A percentile compares a stretch with the other conserved stretches of the same genome.
phyloP scores from a whole-genome alignment of 1,284 basidiomycete species.

The Ustilago tritici region DNA sequence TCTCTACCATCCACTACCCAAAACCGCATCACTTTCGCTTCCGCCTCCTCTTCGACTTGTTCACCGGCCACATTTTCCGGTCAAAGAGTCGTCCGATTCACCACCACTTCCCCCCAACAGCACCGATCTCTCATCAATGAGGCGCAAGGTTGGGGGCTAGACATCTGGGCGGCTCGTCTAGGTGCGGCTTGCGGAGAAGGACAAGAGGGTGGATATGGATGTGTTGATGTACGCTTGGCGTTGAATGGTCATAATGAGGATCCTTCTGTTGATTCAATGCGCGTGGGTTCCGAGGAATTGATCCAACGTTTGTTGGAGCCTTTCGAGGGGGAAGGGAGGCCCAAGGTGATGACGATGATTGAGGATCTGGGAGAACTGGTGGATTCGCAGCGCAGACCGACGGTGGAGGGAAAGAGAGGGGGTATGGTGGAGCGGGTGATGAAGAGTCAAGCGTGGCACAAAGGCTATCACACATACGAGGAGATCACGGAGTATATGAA shows the following conservation, averaged over 20 bases:
- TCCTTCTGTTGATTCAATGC: background rate
- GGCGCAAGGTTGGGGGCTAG: slow-evolving; percentile 18
- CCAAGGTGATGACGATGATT: slow-evolving; percentile 10
- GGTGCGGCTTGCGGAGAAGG: slow-evolving; percentile 20
- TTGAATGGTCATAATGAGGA: slow-evolving; percentile 11
- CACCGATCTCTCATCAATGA: slow-evolving; percentile 15
- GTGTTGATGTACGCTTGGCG: slow-evolving; percentile 33
- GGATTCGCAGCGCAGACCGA: background rate
- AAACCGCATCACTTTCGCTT: slow-evolving; percentile 17
- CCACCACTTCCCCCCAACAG: slow-evolving; percentile 11
- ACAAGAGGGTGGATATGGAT: slow-evolving; percentile 16
- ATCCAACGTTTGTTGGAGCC: slow-evolving; percentile 9
- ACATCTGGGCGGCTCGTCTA: slow-evolving; percentile 34
- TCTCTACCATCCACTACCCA: slow-evolving; percentile 2
- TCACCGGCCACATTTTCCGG: slow-evolving; percentile 19
- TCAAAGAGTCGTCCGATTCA: slow-evolving; percentile 40
- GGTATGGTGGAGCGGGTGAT: background rate
- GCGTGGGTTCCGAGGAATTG: background rate
- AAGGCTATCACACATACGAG: slow-evolving; percentile 34
- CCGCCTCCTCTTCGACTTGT: background rate
- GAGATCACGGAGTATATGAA: slow-evolving; percentile 34
- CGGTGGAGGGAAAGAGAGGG: background rate
- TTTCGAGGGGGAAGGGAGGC: background rate
- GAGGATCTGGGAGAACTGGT: slow-evolving; percentile 26
- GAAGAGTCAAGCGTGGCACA: slow-evolving; percentile 23